phyloP scores from a whole-genome alignment of 305 asterid species.

The Caryopteris hybrid region DNA sequence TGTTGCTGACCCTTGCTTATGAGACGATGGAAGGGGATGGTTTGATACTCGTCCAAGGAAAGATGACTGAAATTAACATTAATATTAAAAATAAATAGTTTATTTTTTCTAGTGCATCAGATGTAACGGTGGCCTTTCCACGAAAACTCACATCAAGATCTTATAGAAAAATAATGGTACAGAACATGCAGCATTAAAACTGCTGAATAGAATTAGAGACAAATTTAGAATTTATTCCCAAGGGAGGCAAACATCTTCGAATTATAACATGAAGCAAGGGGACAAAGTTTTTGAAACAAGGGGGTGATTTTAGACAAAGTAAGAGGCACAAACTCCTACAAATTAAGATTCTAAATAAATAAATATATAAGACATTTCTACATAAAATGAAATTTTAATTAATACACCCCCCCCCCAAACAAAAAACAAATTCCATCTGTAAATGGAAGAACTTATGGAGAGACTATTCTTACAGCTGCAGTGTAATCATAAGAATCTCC shows the following conservation, averaged over 20 bases:
- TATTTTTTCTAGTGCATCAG: not conserved
- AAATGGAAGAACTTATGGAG: too few relatives aligned
- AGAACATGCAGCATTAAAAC: not conserved
- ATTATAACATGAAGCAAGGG: too few relatives aligned
- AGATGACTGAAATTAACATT: conserved; percentile 60
- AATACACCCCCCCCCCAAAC: too few relatives aligned
- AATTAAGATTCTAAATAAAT: too few relatives aligned
- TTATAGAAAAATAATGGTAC: not conserved
- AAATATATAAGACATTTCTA: too few relatives aligned
- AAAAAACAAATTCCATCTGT: too few relatives aligned
- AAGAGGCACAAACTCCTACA: too few relatives aligned
- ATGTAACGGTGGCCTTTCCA: not conserved
- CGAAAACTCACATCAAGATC: not conserved
- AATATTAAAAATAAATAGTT: not conserved
- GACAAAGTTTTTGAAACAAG: too few relatives aligned
- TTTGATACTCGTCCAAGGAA: conserved; percentile 69
- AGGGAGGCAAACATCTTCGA: too few relatives aligned
- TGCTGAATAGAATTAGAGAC: not conserved
- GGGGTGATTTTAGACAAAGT: too few relatives aligned
- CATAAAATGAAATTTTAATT: too few relatives aligned
- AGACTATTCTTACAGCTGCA: not conserved
- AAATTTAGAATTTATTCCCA: too few relatives aligned
- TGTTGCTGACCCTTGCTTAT: conserved; percentile 57
- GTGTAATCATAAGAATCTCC: conserved; percentile 9
- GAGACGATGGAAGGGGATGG: conserved; percentile 50